phyloP scores from a whole-genome alignment of 192 early-diverging fungal genomes.

The Coemansia reversa region DNA sequence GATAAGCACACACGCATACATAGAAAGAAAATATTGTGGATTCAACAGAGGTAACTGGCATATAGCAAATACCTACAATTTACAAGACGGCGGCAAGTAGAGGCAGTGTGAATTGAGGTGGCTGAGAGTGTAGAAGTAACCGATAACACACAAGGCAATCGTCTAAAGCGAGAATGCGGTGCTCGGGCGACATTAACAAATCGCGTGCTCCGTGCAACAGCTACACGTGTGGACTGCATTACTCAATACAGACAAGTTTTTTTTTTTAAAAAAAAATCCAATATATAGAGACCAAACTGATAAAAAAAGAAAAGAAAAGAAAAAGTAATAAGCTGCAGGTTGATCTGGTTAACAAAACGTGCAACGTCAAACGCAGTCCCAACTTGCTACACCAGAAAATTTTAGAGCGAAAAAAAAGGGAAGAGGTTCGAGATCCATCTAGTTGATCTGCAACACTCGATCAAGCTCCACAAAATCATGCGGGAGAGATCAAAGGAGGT shows the following conservation, averaged over 20 bases:
- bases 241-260: neutral
- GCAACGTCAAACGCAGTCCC: no score
- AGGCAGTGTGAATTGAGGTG: neutral
- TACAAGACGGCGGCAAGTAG: neutral
- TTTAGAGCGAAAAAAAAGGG: no score
- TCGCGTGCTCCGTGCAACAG: constrained; percentile 3
- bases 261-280: neutral
- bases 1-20: neutral
- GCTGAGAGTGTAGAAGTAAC: neutral
- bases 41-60: neutral
- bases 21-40: no score
- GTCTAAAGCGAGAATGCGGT: neutral
- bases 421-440: no score
- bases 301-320: no score
- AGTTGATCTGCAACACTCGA: no score
- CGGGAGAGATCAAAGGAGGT: no score
- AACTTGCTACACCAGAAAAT: no score
- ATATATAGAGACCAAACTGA: neutral
- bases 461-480: neutral
- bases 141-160: neutral
- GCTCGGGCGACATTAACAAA: neutral
- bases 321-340: no score
- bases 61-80: constrained; percentile 2
- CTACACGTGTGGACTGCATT: constrained; percentile 18
- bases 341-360: neutral